phyloP scores from a whole-genome alignment of 2,329 filamentous ascomycete species.

The Lomentospora prolificans region DNA sequence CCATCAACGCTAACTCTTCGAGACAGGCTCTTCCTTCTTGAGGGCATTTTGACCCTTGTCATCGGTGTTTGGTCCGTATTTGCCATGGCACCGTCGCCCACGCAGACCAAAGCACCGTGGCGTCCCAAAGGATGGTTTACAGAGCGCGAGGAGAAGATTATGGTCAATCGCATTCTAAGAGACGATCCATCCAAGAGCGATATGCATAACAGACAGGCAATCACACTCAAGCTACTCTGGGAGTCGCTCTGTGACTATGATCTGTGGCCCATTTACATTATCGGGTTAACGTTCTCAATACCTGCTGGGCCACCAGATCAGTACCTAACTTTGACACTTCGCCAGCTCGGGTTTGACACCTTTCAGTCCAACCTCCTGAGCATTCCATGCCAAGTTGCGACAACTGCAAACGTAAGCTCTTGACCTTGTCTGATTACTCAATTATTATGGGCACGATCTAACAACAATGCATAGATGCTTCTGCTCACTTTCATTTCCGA shows the following conservation, averaged over 20 bases:
- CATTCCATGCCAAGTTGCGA: constrained; percentile 28
- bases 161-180: constrained; percentile 43
- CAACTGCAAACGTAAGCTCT: constrained; percentile 10
- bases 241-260: constrained; percentile 41
- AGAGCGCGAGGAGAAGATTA: constrained; percentile 45
- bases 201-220: constrained; percentile 44
- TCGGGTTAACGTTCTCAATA: constrained; percentile 14
- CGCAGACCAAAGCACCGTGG: constrained; percentile 33
- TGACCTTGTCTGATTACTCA: neutral
- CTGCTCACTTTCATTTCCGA: constrained; percentile 22
- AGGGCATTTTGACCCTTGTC: constrained; percentile 14
- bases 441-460: neutral
- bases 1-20: too few relatives aligned
- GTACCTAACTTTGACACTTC: constrained; percentile 18
- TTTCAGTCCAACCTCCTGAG: constrained; percentile 47
- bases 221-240: constrained; percentile 36
- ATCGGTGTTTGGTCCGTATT: constrained; percentile 20
- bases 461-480: constrained; percentile 8
- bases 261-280: constrained; percentile 42
- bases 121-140: constrained; percentile 46
- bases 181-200: constrained; percentile 44
- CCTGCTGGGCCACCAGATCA: constrained; percentile 16
- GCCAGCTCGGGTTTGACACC: constrained; percentile 23
- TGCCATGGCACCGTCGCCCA: constrained; percentile 21
- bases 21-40: constrained; percentile 13